Base-by-base conservation (phyloP, 176 grass and related monocot species). In the Aegilops sharonensis region DNA sequence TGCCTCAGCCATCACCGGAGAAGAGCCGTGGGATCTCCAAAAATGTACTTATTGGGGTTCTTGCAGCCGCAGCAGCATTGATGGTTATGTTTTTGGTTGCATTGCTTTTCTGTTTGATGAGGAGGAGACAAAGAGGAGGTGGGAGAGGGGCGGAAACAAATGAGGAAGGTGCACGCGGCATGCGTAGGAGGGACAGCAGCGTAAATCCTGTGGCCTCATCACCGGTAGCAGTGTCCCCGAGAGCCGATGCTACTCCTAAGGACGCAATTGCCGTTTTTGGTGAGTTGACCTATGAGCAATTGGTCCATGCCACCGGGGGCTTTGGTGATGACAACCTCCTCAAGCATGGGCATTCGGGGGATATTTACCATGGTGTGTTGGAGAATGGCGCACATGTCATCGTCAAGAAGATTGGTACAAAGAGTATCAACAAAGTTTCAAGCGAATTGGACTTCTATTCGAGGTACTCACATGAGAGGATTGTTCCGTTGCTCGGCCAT, bases 331-430 rank as follows among this genome's bases (percentile, higher is more conserved):
- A 67, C 37, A 94, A 90, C 8, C 89, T 95, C 84, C 66, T 96
- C 76, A 96, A 91, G 50, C 88, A 87, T 1, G 97, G 97, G 3
- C 94, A 94, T 32, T 92, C 90, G 2, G 97, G 97, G 32, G 90
- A 94, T 42, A 91, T 99, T 11, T 99, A 99, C 60, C 75, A 50
- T 78, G 97, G 92, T 7, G 34, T 91, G 62, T 65, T 99, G 68
- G 93, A 99, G 82, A 91, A 89, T 79, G 94, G 97, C 24, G 77
- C 48, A 63, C 77, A 90, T 4, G 84, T 96, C 37, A 45, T 89
- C 47, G 89, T 99, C 15, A 99, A 99, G 86, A 93, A 91, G 77
- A 89, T 90, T 43, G 64, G 85, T 32, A 21, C 72, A 18, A 86
- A 88, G 78, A 84, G 81, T 25, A 72, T 45, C 75, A 90, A 72